Conservation (phyloP, 768 basidiomycete genomes). For the Boletus rubescentipes region DNA sequence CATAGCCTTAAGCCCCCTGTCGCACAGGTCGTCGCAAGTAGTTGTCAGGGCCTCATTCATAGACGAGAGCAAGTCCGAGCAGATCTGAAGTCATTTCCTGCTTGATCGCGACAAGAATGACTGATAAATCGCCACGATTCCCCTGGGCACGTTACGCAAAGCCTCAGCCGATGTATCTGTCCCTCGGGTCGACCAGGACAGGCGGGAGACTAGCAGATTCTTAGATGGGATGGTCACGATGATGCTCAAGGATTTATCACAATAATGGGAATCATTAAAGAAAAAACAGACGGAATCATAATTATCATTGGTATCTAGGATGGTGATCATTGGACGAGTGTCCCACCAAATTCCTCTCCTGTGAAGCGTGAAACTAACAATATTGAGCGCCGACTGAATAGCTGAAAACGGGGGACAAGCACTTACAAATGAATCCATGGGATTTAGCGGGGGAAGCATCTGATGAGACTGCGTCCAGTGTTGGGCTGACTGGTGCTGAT, state of each 20-base stretch:
- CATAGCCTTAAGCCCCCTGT: constrained; percentile 32
- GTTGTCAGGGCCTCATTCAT: constrained; percentile 36
- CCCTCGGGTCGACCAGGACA: constrained; percentile 39
- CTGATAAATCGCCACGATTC: constrained; percentile 43
- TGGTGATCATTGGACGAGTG: constrained; percentile 47
- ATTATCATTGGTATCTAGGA: constrained; percentile 51
- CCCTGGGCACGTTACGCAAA: constrained; percentile 38
- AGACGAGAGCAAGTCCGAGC: constrained; percentile 35
- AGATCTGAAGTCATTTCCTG: constrained; percentile 26
- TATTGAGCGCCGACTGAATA: constrained; percentile 11
- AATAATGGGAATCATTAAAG: constrained; percentile 42
- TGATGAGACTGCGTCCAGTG: constrained; percentile 55
- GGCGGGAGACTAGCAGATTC: constrained; percentile 44
- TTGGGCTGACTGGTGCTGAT: constrained; percentile 12
- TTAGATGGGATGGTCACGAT: constrained; percentile 47
- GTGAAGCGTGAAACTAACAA: constrained; percentile 32
- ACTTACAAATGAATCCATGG: constrained; percentile 68
- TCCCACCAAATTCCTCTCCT: constrained; percentile 51
- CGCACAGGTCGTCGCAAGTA: constrained; percentile 33
- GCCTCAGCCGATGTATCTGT: constrained; percentile 39
- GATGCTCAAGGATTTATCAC: constrained; percentile 44
- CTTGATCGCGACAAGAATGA: constrained; percentile 39
- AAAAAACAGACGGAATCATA: constrained; percentile 30
- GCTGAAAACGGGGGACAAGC: neutral
- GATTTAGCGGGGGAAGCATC: constrained; percentile 46